phyloP scores from a whole-genome alignment of 2,329 filamentous ascomycete genomes.

The Rhynchosporium secalis region DNA sequence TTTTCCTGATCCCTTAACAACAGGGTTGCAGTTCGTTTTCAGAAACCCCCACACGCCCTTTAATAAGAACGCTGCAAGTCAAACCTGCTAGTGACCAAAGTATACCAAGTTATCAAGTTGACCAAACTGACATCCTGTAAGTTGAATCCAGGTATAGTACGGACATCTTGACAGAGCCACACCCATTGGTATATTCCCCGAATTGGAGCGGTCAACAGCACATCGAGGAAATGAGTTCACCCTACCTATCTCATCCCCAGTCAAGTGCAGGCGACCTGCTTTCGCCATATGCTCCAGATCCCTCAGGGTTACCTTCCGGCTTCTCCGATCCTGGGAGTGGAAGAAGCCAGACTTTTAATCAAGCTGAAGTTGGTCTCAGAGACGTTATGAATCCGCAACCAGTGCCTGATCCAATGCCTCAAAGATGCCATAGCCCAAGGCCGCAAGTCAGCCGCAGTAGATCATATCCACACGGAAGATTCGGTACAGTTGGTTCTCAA shows the following conservation, averaged over 20 bases:
- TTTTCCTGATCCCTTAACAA: no score
- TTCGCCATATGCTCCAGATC: constrained; percentile 15
- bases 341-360: constrained; percentile 15
- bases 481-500: constrained; percentile 14
- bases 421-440: constrained; percentile 7
- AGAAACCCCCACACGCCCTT: no score
- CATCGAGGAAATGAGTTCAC: not conserved
- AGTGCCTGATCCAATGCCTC: not conserved
- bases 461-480: constrained; percentile 23
- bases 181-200: constrained; percentile 14
- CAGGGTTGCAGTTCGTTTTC: no score
- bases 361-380: not conserved
- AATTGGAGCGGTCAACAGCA: constrained; percentile 14
- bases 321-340: constrained; percentile 13
- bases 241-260: constrained; percentile 5
- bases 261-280: constrained; percentile 22
- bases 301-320: constrained; percentile 13
- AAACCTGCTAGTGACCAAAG: not conserved
- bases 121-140: constrained; percentile 13
- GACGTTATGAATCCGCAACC: constrained; percentile 8
- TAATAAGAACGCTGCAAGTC: not conserved
- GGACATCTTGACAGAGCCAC: constrained; percentile 14
- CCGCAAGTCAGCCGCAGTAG: constrained; percentile 26
- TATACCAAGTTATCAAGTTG: not conserved
- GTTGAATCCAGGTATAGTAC: constrained; percentile 18